Conservation (phyloP, 1,139 yeast species). For the Pichia sp. region DNA sequence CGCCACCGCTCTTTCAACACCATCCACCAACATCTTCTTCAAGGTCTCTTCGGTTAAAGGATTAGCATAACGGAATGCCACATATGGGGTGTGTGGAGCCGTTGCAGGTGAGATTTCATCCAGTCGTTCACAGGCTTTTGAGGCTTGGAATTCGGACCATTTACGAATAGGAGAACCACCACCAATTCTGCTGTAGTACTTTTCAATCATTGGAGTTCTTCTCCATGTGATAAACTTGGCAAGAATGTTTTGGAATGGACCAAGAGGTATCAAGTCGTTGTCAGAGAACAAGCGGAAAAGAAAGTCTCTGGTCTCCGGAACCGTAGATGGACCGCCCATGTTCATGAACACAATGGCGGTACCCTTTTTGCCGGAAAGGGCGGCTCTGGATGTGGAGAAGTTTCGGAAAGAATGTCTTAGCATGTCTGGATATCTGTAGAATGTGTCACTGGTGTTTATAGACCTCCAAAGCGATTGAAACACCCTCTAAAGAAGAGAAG, state of each 20-base stretch:
- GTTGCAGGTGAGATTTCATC: constrained; percentile 73
- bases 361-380: constrained; percentile 16
- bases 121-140: constrained; percentile 69
- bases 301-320: constrained; percentile 77
- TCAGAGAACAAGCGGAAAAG: constrained; percentile 67
- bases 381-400: constrained; percentile 4
- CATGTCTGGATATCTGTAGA: constrained; percentile 1
- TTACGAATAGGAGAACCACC: constrained; percentile 95
- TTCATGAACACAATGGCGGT: constrained; percentile 85
- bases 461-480: no score
- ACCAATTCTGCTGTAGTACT: constrained; percentile 81
- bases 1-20: constrained; percentile 85
- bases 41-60: constrained; percentile 87
- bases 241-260: constrained; percentile 61
- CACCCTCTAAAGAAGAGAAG: no score
- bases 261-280: constrained; percentile 82
- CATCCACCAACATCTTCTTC: constrained; percentile 67
- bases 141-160: constrained; percentile 87
- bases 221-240: constrained; percentile 78
- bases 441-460: no score
- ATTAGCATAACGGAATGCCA: constrained; percentile 89
- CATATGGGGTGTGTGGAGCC: constrained; percentile 94
- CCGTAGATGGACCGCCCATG: constrained; percentile 97
- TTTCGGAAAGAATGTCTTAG: constrained; percentile 5
- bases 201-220: constrained; percentile 81